Base-by-base conservation (phyloP, 257 asterid species). In the Solanum tacnaense region DNA sequence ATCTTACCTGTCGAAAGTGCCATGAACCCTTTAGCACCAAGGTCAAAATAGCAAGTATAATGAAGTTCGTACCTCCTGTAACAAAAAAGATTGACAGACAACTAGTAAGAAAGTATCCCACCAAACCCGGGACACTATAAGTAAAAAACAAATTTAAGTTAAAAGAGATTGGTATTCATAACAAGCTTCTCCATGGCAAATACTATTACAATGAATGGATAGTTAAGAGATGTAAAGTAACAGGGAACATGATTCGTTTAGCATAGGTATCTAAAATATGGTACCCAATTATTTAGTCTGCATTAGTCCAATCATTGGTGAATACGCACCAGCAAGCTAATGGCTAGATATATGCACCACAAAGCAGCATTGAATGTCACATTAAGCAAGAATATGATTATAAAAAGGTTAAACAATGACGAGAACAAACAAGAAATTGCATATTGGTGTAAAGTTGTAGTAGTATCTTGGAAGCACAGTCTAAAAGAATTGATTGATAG, bases 11-110 rank as follows among this genome's bases (percentile, higher is more conserved):
- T 72, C 99, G 95, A 84, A 92, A 91, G 90, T 97, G 88, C 98
- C 98, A 97, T 90, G 98, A 90, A 90, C 98, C 98, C 88, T 97
- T 96, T 35, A 96, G 88, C 72, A 91, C 92, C 96, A 97, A 92
- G 52, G 99, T 96, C 91, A 95, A 90, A 83, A 96, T 73, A 18
- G 99, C 98, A 76, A 97, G 93, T 89, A 97, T 89, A 74, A 96
- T 92, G 89, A 97, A 96, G 90, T 96, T 97, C 65, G 99, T 93
- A 93, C 99, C 91, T 70, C 99, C 99, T 96, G 92, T n/a, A 16
- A 27, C 5, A 7, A 83, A 74, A 79, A 52, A 13, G 1, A 46
- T 81, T 29, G 41, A 81, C 68, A 46, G 85, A 9, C 20, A 81
- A 46, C 41, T 4, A 46, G 68, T 81, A 15, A 79, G 23, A 4